A percentile compares a stretch with the other conserved stretches of the same genome.
These are phyloP conservation scores for Coemansia sp. DNA, from an alignment of 192 early-diverging fungal species.

Conservation along the genomic window DNA sequence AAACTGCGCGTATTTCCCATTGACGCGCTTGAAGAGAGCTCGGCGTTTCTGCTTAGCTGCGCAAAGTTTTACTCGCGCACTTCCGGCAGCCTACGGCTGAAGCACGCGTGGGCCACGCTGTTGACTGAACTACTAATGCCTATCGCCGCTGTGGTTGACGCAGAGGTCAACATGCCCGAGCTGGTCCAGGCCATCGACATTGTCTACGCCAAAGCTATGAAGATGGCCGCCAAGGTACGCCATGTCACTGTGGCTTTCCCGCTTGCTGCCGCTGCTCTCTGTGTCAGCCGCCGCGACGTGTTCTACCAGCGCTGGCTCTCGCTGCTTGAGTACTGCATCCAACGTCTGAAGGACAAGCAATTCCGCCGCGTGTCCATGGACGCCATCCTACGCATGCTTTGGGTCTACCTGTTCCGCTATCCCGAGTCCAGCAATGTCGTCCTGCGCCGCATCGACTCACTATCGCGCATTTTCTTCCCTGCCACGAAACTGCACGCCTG, in stretches of 20 bases:
- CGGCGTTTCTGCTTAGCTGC: slow-evolving; percentile 88
- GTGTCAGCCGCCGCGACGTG: slow-evolving; percentile 86
- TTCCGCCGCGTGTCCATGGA: slow-evolving; percentile 73
- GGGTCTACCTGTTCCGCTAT: slow-evolving; percentile 94
- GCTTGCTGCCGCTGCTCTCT: slow-evolving; percentile 82
- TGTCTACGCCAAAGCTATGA: slow-evolving; percentile 83
- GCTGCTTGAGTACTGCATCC: slow-evolving; percentile 67
- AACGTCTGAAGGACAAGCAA: slow-evolving; percentile 74
- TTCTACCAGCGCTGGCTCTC: slow-evolving; percentile 78
- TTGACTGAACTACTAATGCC: slow-evolving; percentile 92
- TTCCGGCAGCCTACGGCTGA: slow-evolving; percentile 74
- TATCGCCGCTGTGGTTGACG: slow-evolving; percentile 83
- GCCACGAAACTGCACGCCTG: slow-evolving; percentile 54
- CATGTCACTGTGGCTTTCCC: slow-evolving; percentile 79
- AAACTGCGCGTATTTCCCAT: slow-evolving; percentile 94
- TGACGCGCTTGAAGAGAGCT: slow-evolving; percentile 89
- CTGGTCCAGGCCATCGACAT: slow-evolving; percentile 92
- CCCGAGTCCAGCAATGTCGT: slow-evolving; percentile 61
- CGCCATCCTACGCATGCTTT: slow-evolving; percentile 78
- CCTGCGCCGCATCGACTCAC: slow-evolving; percentile 47
- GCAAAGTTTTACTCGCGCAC: slow-evolving; percentile 83
- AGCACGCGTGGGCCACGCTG: slow-evolving; percentile 87
- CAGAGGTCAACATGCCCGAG: slow-evolving; percentile 92
- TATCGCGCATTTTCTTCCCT: slow-evolving; percentile 54
- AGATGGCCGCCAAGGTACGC: slow-evolving; percentile 86